phyloP scores from a whole-genome alignment of 257 asterid genomes.

The Nicotiana benthamiana region DNA sequence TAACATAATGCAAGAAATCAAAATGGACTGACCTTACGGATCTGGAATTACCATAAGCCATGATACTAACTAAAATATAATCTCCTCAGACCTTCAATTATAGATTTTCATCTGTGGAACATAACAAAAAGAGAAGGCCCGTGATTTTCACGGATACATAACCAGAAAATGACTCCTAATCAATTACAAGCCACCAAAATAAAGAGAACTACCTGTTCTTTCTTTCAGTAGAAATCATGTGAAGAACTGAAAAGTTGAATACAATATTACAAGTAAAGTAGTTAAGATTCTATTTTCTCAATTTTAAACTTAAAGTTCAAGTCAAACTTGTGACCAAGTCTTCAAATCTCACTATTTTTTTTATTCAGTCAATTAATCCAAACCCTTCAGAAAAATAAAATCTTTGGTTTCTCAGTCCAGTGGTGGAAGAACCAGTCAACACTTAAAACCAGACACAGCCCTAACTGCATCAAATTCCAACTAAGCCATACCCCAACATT shows the following conservation, averaged over 20 bases:
- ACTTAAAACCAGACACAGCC: not conserved
- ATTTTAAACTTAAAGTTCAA: conserved; percentile 33
- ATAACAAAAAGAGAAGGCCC: conserved; percentile 9
- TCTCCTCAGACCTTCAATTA: conserved; percentile 11
- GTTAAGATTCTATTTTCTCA: conserved; percentile 10
- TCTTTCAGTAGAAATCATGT: conserved; percentile 51
- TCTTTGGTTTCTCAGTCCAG: conserved; percentile 12
- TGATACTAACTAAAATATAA: conserved; percentile 23
- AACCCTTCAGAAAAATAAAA: conserved; percentile 14
- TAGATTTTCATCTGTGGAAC: conserved; percentile 25
- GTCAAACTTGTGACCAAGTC: conserved; percentile 57
- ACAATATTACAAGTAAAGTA: conserved; percentile 24
- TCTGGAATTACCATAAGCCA: conserved; percentile 63
- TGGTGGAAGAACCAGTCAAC: conserved; percentile 37
- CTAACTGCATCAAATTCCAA: not conserved
- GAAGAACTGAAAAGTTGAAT: conserved; percentile 30
- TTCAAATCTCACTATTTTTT: conserved; percentile 18
- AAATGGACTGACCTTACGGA: conserved; percentile 57
- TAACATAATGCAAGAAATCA: not conserved
- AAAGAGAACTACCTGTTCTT: conserved; percentile 30
- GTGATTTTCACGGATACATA: conserved; percentile 8
- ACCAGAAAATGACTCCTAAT: conserved; percentile 25
- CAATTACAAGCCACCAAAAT: conserved; percentile 24
- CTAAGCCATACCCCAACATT: not conserved
- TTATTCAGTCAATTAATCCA: conserved; percentile 12